phyloP scores from a whole-genome alignment of 352 stramenopile species.

The Pythium biforme region DNA sequence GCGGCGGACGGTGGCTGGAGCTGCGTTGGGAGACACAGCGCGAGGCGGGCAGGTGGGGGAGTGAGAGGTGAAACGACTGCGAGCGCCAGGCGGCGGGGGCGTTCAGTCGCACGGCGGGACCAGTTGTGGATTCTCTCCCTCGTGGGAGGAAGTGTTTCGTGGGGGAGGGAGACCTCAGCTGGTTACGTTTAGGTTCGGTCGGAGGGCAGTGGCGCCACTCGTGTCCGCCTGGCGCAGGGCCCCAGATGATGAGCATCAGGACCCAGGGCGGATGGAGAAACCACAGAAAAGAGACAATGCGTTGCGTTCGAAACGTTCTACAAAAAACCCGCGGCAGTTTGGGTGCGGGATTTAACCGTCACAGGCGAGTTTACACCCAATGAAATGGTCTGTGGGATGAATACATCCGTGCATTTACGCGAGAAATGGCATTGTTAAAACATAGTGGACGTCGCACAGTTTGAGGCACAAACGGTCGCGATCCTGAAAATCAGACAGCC shows the following conservation, averaged over 20 bases:
- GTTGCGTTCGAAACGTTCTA: background rate
- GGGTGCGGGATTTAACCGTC: background rate
- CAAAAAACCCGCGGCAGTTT: background rate
- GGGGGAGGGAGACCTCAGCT: background rate
- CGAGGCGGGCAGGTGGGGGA: background rate
- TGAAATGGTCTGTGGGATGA: background rate
- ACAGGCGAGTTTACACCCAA: background rate
- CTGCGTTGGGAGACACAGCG: background rate
- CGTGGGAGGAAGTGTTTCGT: background rate
- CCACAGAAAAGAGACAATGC: conserved; percentile 5
- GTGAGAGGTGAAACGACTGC: background rate
- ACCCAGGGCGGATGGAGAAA: conserved; percentile 3
- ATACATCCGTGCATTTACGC: too few relatives aligned
- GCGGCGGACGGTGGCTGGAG: background rate
- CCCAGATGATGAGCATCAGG: conserved; percentile 3
- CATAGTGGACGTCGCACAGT: background rate
- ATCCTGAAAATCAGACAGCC: background rate
- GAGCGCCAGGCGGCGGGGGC: background rate
- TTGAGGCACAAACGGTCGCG: background rate
- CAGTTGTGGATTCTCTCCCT: conserved; percentile 1
- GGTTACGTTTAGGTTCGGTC: background rate
- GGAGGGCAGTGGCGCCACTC: conserved; percentile 12
- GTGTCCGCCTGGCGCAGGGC: background rate
- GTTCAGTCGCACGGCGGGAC: background rate
- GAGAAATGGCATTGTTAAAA: background rate